These are phyloP conservation scores for Histomonas meleagridis DNA, from an alignment of 208 protist species.

Conservation along the genomic window DNA sequence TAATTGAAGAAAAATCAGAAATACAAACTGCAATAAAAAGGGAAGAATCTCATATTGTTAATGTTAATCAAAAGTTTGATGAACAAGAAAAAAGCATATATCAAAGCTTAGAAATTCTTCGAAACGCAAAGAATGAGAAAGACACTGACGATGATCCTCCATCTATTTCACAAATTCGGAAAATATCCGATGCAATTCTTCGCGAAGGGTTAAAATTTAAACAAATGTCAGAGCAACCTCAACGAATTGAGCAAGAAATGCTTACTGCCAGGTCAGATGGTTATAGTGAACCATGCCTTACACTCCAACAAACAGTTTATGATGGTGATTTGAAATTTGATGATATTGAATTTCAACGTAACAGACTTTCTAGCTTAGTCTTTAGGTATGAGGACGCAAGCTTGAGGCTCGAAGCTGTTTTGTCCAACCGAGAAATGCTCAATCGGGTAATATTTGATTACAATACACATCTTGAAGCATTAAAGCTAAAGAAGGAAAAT, in stretches of 20 bases:
- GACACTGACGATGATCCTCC: not conserved
- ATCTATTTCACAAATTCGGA: not conserved
- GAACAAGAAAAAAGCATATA: not conserved
- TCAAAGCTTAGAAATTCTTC: not conserved
- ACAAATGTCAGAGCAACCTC: not conserved
- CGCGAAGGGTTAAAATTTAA: conserved; percentile 18
- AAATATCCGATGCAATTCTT: not conserved
- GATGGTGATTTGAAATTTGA: not conserved
- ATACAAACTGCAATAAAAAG: not conserved
- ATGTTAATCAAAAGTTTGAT: not conserved
- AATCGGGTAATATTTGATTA: conserved; percentile 19
- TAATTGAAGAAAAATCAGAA: not conserved
- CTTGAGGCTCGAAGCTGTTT: not conserved
- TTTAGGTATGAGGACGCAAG: not conserved
- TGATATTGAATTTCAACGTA: not conserved
- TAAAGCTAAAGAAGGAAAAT: not conserved
- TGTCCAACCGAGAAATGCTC: conserved; percentile 33
- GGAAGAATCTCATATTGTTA: conserved; percentile 3
- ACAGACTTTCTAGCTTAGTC: not conserved
- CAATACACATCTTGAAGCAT: not conserved
- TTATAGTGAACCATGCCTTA: not conserved
- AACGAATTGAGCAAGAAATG: not conserved
- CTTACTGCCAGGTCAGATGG: not conserved
- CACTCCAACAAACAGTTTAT: not conserved
- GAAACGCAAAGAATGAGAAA: not conserved